Percentiles rank a stretch among this genome's conserved stretches.
Evolutionary conservation across 1,284 basidiomycete genomes (phyloP).

Genomic region (Pascua guehoae): DNA sequence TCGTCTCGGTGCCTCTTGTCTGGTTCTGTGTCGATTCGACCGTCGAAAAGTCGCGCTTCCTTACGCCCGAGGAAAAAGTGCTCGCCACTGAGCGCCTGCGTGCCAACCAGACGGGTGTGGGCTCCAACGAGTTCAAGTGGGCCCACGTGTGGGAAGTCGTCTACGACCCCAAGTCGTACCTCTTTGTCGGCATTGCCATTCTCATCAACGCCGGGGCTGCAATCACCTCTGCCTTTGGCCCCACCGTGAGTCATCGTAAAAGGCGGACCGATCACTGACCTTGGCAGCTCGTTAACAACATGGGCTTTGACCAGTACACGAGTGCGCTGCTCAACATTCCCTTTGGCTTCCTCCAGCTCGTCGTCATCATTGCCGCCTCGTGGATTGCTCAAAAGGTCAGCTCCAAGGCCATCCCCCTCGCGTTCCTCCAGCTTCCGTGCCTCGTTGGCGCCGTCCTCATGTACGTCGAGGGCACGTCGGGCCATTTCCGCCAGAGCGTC

Average conservation of each 20-base stretch:
- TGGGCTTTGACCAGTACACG: slow-evolving; percentile 9
- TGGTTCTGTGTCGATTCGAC: slow-evolving; percentile 46
- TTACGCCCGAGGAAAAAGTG: slow-evolving; percentile 41
- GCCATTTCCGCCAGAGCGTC: background rate
- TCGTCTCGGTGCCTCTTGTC: slow-evolving; percentile 57
- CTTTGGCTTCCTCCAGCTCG: slow-evolving; percentile 25
- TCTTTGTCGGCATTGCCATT: slow-evolving; percentile 26
- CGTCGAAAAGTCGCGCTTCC: slow-evolving; percentile 39
- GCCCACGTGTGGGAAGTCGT: slow-evolving; percentile 25
- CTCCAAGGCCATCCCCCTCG: slow-evolving; percentile 28
- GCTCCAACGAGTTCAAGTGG: slow-evolving; percentile 23
- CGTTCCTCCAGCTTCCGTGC: slow-evolving; percentile 16
- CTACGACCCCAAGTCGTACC: slow-evolving; percentile 24
- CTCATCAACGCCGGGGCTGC: slow-evolving; percentile 43
- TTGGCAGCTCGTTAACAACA: background rate
- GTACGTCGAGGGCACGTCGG: slow-evolving; percentile 11
- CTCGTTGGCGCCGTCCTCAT: slow-evolving; percentile 25
- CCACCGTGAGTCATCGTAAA: background rate
- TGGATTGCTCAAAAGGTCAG: slow-evolving; percentile 29
- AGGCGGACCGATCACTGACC: background rate
- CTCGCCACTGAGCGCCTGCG: slow-evolving; percentile 45
- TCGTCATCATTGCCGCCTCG: slow-evolving; percentile 27
- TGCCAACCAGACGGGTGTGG: slow-evolving; percentile 27
- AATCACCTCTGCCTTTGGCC: slow-evolving; percentile 4
- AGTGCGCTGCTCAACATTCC: slow-evolving; percentile 26